These are phyloP conservation scores for Cerrena zonata DNA, from an alignment of 1,284 basidiomycete genomes.

Conservation along the genomic window DNA sequence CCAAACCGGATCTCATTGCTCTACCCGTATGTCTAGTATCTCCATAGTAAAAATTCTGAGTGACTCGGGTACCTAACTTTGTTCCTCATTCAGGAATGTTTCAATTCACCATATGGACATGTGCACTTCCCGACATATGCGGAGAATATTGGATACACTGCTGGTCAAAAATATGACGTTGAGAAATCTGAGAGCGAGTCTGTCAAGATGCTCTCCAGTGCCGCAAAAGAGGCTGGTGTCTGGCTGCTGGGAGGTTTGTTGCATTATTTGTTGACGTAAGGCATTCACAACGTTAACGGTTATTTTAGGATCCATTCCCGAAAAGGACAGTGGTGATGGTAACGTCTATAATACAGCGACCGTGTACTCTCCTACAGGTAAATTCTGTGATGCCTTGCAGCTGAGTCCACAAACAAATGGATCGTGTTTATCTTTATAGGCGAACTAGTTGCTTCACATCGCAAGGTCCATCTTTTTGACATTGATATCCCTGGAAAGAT, in stretches of 20 bases:
- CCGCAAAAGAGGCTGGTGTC: constrained; percentile 74
- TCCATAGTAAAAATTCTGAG: not conserved
- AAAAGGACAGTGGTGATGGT: constrained; percentile 58
- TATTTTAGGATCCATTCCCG: constrained; percentile 78
- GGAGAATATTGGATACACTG: constrained; percentile 66
- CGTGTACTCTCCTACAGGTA: constrained; percentile 83
- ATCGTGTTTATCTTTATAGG: constrained; percentile 40
- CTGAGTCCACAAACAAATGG: not conserved
- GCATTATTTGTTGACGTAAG: not conserved
- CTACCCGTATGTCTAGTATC: constrained; percentile 58
- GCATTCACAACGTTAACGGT: not conserved
- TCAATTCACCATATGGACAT: constrained; percentile 95
- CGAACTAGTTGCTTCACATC: constrained; percentile 80
- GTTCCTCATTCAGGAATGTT: constrained; percentile 72
- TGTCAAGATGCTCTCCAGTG: constrained; percentile 75
- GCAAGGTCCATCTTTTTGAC: constrained; percentile 96
- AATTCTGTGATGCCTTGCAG: constrained; percentile 10
- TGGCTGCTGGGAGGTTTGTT: constrained; percentile 86
- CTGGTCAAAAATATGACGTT: constrained; percentile 53
- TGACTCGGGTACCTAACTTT: not conserved
- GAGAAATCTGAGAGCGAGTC: constrained; percentile 66
- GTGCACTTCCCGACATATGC: constrained; percentile 80
- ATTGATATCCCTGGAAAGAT: constrained; percentile 97
- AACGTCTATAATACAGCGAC: constrained; percentile 90
- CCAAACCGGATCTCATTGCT: constrained; percentile 77